These are phyloP conservation scores for Exophiala aquamarina DNA, from an alignment of 2,329 filamentous ascomycete species.

Conservation along the genomic window DNA sequence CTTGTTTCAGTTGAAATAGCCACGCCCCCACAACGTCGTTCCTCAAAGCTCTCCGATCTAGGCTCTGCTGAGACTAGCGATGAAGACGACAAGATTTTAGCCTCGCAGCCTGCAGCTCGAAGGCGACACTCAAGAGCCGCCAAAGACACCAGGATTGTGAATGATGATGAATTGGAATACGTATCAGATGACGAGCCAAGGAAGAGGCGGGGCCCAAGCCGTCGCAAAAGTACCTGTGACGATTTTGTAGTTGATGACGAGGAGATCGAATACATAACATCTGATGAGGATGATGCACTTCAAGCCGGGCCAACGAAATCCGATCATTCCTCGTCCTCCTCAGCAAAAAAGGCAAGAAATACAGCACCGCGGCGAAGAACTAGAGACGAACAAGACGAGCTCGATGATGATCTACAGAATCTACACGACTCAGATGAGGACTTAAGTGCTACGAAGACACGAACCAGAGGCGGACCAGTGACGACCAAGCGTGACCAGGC, in stretches of 20 bases:
- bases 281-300: conserved; percentile 6
- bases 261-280: conserved; percentile 24
- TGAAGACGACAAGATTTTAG: conserved; percentile 29
- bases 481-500: conserved; percentile 40
- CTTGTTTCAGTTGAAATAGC: background rate
- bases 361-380: conserved; percentile 7
- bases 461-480: conserved; percentile 42
- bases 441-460: conserved; percentile 34
- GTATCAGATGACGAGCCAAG: conserved; percentile 6
- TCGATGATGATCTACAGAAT: conserved; percentile 46
- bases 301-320: background rate
- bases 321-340: background rate
- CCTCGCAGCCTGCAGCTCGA: conserved; percentile 14
- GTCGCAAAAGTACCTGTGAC: conserved; percentile 28
- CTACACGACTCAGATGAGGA: conserved; percentile 44
- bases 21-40: background rate
- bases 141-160: conserved; percentile 28
- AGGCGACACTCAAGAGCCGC: conserved; percentile 23
- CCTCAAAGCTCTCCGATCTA: conserved; percentile 16
- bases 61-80: conserved; percentile 33
- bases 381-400: conserved; percentile 39
- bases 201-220: conserved; percentile 19
- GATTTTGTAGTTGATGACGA: conserved; percentile 31
- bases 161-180: conserved; percentile 25
- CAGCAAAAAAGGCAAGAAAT: background rate